A percentile compares a stretch with the other conserved stretches of the same genome.
These are phyloP conservation scores for Haematococcus sp. DNA, from an alignment of 139 green algal genomes.

Conservation along the genomic window DNA sequence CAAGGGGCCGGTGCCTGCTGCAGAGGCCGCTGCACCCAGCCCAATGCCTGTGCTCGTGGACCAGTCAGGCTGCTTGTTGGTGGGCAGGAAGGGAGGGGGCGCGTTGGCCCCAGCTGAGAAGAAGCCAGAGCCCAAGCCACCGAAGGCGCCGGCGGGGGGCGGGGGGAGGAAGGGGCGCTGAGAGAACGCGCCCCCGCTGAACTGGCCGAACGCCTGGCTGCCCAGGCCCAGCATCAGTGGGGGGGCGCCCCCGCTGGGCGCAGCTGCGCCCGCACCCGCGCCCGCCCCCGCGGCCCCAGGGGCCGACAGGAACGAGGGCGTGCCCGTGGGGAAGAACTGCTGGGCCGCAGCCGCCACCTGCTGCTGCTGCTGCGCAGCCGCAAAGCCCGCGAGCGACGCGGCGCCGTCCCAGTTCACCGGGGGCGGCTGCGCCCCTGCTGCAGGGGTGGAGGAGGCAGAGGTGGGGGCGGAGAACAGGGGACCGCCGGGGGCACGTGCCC, in stretches of 20 bases:
- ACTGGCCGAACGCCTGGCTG: constrained; percentile 7
- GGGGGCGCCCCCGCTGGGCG: neutral
- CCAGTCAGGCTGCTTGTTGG: constrained; percentile 51
- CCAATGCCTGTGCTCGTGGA: constrained; percentile 30
- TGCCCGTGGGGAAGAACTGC: no score
- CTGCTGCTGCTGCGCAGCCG: neutral
- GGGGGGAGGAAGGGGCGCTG: constrained; percentile 9
- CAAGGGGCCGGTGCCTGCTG: constrained; percentile 6
- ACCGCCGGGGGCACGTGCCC: neutral
- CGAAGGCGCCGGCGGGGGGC: constrained; percentile 19
- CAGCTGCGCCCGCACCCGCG: neutral
- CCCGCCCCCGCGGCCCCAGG: neutral
- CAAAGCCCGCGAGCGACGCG: neutral
- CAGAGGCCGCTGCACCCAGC: neutral
- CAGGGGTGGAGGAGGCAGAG: no score
- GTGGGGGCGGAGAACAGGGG: no score
- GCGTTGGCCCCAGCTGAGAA: constrained; percentile 15
- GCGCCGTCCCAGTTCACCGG: neutral
- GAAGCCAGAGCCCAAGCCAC: constrained; percentile 21
- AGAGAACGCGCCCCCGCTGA: constrained; percentile 2
- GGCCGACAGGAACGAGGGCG: neutral
- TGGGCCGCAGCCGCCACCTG: neutral
- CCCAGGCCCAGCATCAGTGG: constrained; percentile 17
- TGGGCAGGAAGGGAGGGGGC: constrained; percentile 41
- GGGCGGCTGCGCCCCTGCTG: no score